Evolutionary conservation across 2,329 filamentous ascomycete species (phyloP), one percentile per base, ranked within the genome.

Genomic region (Penicillium sp.): DNA sequence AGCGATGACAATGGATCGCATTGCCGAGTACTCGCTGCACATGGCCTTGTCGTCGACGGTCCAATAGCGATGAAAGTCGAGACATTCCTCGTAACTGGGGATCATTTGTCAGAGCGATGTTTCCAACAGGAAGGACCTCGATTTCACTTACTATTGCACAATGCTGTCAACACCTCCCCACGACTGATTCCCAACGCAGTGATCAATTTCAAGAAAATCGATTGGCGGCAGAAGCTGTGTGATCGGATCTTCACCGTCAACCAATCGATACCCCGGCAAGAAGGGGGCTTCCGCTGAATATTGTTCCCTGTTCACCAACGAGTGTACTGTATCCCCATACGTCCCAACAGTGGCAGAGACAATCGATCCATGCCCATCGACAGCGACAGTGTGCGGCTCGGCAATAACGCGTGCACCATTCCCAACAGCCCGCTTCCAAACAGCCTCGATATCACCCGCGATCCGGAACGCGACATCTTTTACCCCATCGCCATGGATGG

Each of bases 41-140:
- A 96, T 94, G 69, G 91, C 84, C 59, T 84, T 86, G 79, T 96
- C 92, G 74, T 96, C 92, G 55, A 96, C 91, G 45, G 85, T 89
- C 91, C 92, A 96, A 84, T 96, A 96, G 63, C 91, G 89, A 79
- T 95, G 90, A 81, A 96, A 96, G 52, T 86, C 86, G 23, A 96
- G 86, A 61, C 87, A 89, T 53, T 85, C 81, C 77, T 96, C 91
- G 78, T 96, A 96, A 73, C 88, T 79, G 29, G 47, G 23, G 16
- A 10, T 39, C 42, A 13, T 42, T 18, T 48, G 55, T 46, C 55
- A 48, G 35, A 51, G 14, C 4, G 8, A 18, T 3, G 10, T 30
- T 16, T 56, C 18, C 13, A 18, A 47, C 9, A 26, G 18, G 5
- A 7, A 18, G 69, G 67, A n/a, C 61, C 51, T 42, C 68, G 65